phyloP scores from a whole-genome alignment of 768 basidiomycete genomes.

The Leccinum broughii region DNA sequence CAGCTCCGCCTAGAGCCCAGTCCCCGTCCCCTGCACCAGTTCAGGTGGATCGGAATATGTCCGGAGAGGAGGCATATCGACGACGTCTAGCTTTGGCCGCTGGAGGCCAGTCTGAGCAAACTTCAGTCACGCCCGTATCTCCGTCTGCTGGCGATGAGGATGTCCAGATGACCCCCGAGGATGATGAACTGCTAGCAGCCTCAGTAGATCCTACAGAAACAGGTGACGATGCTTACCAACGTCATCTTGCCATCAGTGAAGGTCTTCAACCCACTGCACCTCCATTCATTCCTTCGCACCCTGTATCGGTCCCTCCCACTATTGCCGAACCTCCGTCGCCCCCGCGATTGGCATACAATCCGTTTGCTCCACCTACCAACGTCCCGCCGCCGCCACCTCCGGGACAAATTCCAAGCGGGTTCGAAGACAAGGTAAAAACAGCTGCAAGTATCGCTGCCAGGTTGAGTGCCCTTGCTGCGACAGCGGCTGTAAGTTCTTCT shows the following conservation, averaged over 20 bases:
- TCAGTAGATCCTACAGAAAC: slow-evolving; percentile 37
- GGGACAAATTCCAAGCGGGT: slow-evolving; percentile 39
- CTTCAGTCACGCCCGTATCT: slow-evolving; percentile 26
- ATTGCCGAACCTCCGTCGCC: slow-evolving; percentile 40
- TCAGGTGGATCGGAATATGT: slow-evolving; percentile 46
- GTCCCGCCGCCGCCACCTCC: slow-evolving; percentile 66
- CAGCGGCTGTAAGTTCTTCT: slow-evolving; percentile 20
- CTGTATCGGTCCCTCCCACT: slow-evolving; percentile 23
- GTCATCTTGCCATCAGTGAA: slow-evolving; percentile 59
- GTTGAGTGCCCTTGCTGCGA: slow-evolving; percentile 55
- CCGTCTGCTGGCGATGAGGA: slow-evolving; percentile 21
- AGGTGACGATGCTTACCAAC: slow-evolving; percentile 70
- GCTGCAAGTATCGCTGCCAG: slow-evolving; percentile 84
- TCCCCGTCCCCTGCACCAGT: slow-evolving; percentile 37
- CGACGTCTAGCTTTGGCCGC: slow-evolving; percentile 69
- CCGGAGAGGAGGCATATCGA: slow-evolving; percentile 81
- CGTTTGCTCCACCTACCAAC: slow-evolving; percentile 63
- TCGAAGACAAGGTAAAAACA: slow-evolving; percentile 71
- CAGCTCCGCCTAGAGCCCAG: slow-evolving; percentile 18
- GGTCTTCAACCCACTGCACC: slow-evolving; percentile 32
- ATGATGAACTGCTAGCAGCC: slow-evolving; percentile 4
- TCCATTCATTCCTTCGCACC: slow-evolving; percentile 28
- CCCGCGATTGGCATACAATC: slow-evolving; percentile 63
- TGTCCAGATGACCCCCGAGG: slow-evolving; percentile 14
- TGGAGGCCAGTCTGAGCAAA: slow-evolving; percentile 22